These are phyloP conservation scores for Pseudozyma thailandica DNA, from an alignment of 1,284 basidiomycete genomes.

Conservation along the genomic window DNA sequence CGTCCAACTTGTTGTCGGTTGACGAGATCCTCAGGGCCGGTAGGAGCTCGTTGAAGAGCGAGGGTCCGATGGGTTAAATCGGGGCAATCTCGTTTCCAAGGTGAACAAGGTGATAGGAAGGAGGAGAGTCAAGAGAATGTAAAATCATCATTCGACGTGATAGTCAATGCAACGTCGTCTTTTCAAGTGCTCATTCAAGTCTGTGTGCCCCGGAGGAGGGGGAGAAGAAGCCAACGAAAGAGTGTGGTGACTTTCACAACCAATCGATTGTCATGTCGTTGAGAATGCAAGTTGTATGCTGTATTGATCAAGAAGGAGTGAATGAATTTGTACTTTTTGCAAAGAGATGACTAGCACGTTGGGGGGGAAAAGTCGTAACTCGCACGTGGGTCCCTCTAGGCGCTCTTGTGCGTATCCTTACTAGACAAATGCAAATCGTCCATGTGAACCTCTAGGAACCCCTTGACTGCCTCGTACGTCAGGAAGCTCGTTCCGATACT, in stretches of 20 bases:
- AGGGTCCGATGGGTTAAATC: constrained; percentile 48
- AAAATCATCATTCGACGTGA: neutral
- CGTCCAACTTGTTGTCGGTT: constrained; percentile 91
- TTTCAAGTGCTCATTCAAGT: no score
- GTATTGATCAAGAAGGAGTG: no score
- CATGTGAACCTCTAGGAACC: constrained; percentile 40
- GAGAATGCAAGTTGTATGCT: no score
- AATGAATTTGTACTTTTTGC: no score
- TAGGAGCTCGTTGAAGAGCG: constrained; percentile 62
- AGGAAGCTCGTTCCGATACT: constrained; percentile 63
- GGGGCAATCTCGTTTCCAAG: neutral
- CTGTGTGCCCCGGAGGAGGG: no score
- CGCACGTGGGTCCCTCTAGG: no score
- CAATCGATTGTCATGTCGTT: no score
- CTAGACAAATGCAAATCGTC: constrained; percentile 24
- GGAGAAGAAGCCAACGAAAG: no score
- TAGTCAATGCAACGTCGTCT: neutral
- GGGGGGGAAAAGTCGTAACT: no score
- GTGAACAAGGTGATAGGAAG: neutral
- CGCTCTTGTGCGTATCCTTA: constrained; percentile 15
- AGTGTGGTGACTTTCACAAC: no score
- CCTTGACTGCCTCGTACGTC: constrained; percentile 60
- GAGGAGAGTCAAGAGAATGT: neutral
- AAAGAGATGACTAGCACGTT: no score
- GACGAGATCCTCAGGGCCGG: constrained; percentile 96